These are phyloP conservation scores for Peniophora sp. DNA, from an alignment of 1,284 basidiomycete species.

Conservation along the genomic window DNA sequence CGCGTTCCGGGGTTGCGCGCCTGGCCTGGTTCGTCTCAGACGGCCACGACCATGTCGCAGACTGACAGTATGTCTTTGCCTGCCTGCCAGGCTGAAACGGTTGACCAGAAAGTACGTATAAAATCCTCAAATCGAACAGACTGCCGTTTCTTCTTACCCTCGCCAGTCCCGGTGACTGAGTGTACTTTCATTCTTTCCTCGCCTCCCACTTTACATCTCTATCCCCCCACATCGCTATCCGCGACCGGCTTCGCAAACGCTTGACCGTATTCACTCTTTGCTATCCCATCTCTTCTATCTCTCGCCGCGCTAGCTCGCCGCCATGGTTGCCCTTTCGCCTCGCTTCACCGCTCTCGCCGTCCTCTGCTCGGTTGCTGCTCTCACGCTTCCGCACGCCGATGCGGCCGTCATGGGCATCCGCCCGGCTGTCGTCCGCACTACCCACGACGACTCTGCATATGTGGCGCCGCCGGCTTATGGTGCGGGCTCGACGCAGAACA, in stretches of 20 bases:
- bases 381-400: conserved; percentile 26
- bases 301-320: conserved; percentile 11
- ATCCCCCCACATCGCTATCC: conserved; percentile 7
- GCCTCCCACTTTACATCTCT: neutral
- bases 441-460: conserved; percentile 15
- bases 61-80: neutral
- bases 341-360: conserved; percentile 39
- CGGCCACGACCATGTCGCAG: neutral
- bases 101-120: neutral
- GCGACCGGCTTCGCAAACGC: conserved; percentile 10
- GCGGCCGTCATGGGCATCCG: conserved; percentile 28
- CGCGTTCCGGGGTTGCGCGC: neutral
- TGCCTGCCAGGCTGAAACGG: neutral
- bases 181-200: neutral
- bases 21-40: neutral
- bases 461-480: conserved; percentile 7
- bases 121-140: neutral
- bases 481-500: too few species aligned
- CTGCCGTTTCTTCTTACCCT: neutral
- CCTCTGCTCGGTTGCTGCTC: conserved; percentile 32
- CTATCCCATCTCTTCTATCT: conserved; percentile 20
- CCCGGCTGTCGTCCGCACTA: conserved; percentile 3
- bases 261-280: conserved; percentile 14
- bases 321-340: conserved; percentile 39
- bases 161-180: neutral